Base-by-base conservation (phyloP, 2,329 filamentous ascomycete species). In the Fusarium sp. region DNA sequence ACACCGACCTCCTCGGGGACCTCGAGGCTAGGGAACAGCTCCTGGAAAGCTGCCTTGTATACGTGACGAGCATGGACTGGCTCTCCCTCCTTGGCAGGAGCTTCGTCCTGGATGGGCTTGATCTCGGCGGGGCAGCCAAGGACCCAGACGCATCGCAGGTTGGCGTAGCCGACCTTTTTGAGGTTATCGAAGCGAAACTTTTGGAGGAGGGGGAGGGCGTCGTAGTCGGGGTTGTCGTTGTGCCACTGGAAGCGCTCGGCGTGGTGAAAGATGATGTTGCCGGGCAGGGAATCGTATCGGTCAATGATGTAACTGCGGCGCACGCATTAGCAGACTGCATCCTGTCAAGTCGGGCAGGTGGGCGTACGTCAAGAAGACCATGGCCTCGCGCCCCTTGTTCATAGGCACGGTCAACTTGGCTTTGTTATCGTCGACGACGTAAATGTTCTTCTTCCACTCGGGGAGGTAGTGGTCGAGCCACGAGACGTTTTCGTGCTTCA, bases 81-180 rank as follows among this genome's bases (percentile, higher is more conserved):
- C 64, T 80, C 80, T 47, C 65, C 67, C 64, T 71, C 73, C 69
- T 70, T 85, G 80, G 58, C 80, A 74, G 65, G 85, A 81, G 66
- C 68, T 38, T 80, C 83, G 64, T 85, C 81, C 22, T 77, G 73
- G 20, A 81, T 75, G 2, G 86, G 86, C 6, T 80, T 80, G 74
- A 89, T 86, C 81, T 87, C 85, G 57, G 74, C 79, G 5, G 87
- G 85, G 70, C 90, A 92, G 10, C 90, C 90, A 4, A 89, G 87
- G 47, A 86, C 83, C 87, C 86, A 89, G 72, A 87, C 87, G 78
- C 90, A 92, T 61, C 90, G 87, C 60, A 92, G 84, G 76, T 91
- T 91, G 72, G 88, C 86, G 78, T 91, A 92, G 54, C 90, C 90
- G 60, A 85, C 82, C 62, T 84, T 79, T 57, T 85, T 84, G n/a